Evolutionary conservation across 768 basidiomycete genomes (phyloP).

Genomic region (Nevesoporus exiguus): DNA sequence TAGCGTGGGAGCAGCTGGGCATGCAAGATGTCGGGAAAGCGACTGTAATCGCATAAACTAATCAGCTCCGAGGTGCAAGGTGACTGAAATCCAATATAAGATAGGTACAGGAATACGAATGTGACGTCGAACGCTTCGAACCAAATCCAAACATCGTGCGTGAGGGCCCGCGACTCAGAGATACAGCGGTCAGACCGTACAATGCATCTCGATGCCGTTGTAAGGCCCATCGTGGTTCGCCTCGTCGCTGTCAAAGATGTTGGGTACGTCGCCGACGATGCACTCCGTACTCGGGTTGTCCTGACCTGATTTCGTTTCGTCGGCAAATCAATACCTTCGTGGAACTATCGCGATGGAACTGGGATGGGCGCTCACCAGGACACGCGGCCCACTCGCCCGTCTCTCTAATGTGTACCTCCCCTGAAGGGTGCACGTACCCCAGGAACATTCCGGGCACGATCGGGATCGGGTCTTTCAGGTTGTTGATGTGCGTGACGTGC

Average conservation of each 20-base stretch:
- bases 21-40: too few relatives aligned
- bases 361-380: conserved; percentile 33
- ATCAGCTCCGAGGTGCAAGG: too few relatives aligned
- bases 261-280: conserved; percentile 26
- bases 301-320: conserved; percentile 38
- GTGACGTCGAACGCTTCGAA: neutral
- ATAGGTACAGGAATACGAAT: neutral
- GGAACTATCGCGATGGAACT: too few relatives aligned
- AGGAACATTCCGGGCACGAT: conserved; percentile 31
- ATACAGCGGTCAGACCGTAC: neutral
- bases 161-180: too few relatives aligned
- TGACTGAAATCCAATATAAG: neutral
- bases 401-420: conserved; percentile 43
- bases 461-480: conserved; percentile 42
- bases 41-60: too few relatives aligned
- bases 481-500: conserved; percentile 50
- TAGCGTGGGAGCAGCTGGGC: too few relatives aligned
- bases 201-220: conserved; percentile 22
- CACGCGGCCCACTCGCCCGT: conserved; percentile 50
- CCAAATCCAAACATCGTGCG: neutral
- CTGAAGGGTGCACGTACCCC: conserved; percentile 38
- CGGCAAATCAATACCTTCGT: too few relatives aligned
- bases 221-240: conserved; percentile 45
- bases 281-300: conserved; percentile 48
- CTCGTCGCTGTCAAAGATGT: conserved; percentile 39